Evolutionary conservation across 768 basidiomycete species (phyloP), one percentile per base, ranked within the genome.

Genomic region (Boletus reticuloceps): DNA sequence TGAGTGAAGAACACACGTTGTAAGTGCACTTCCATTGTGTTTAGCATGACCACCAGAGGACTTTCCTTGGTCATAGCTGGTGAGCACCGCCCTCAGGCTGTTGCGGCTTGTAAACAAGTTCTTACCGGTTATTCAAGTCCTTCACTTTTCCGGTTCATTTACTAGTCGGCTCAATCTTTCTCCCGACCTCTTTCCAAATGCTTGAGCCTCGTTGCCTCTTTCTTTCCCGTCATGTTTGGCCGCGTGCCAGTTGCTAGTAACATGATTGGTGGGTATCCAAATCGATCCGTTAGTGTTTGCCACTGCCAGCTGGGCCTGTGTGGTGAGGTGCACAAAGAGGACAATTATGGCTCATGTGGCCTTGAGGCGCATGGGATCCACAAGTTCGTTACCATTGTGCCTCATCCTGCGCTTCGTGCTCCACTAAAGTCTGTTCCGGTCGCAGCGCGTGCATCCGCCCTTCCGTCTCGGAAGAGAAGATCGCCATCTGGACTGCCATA

Each of bases 401-500:
- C 22, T 31, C 49, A 20, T 38, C 39, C 31, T 31, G 53, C 13
- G 38, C 25, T 45, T 38, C 50, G 17, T 42, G 44, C 27, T 13
- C n/a, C 34, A 19, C 40, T 36, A 32, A 19, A 9, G 34, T 41
- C 22, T 41, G 36, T 43, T 42, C 29, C 8, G 9, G 36, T 5
- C 22, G 17, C 20, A 5, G 37, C 45, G 37, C 27, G 29, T 48
- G 42, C 16, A 22, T 38, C 27, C n/a, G 12, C 19, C 27, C 20
- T 39, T 53, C 52, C 44, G 34, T 40, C 37, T 31, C 49, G 54
- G 36, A 51, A 31, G n/a, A 43, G 41, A 43, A 44, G 25, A 37
- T 42, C 47, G 29, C 47, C 31, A 41, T 53, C 46, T 16, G 66
- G 41, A 55, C 22, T 6, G 34, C 55, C 54, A 43, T 34, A 9